Conservation (phyloP, 2,329 filamentous ascomycete species). For the Cadophora gregata region DNA sequence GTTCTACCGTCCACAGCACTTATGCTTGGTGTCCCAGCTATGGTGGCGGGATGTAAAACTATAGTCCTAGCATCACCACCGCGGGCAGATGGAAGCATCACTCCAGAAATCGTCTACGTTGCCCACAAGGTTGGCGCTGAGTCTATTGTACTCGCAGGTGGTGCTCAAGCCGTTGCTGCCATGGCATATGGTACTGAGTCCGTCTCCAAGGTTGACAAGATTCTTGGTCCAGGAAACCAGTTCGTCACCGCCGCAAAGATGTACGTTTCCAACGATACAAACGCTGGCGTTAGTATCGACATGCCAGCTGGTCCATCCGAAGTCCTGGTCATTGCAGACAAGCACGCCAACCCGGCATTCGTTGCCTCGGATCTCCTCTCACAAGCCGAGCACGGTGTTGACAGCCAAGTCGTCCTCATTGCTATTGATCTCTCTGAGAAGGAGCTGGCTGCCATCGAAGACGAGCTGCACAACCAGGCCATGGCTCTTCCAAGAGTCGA, state of each 20-base stretch:
- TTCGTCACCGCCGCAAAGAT: slow-evolving; percentile 99
- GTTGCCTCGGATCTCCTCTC: slow-evolving; percentile 94
- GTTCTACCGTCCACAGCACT: slow-evolving; percentile 97
- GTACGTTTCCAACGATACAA: slow-evolving; percentile 96
- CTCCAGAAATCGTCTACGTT: slow-evolving; percentile 95
- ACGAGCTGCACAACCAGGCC: slow-evolving; percentile 88
- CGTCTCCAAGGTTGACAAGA: slow-evolving; percentile 97
- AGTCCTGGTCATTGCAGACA: slow-evolving; percentile 93
- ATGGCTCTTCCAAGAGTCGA: slow-evolving; percentile 87
- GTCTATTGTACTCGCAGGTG: slow-evolving; percentile 93
- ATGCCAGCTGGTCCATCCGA: slow-evolving; percentile 98
- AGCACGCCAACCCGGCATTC: slow-evolving; percentile 86
- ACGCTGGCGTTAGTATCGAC: slow-evolving; percentile 92
- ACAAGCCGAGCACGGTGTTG: slow-evolving; percentile 95
- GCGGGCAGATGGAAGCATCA: slow-evolving; percentile 85
- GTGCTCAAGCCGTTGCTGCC: slow-evolving; percentile 92
- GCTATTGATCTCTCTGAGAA: slow-evolving; percentile 78
- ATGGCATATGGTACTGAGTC: slow-evolving; percentile 97
- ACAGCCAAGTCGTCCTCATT: slow-evolving; percentile 93
- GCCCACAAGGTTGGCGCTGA: slow-evolving; percentile 97
- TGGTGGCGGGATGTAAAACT: slow-evolving; percentile 95
- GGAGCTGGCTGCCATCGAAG: slow-evolving; percentile 82
- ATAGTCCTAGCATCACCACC: slow-evolving; percentile 94
- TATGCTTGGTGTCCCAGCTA: slow-evolving; percentile 96
- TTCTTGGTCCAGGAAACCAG: slow-evolving; percentile 95